Conservation (phyloP, 495 filamentous ascomycete species). For the Neurospora sp. region DNA sequence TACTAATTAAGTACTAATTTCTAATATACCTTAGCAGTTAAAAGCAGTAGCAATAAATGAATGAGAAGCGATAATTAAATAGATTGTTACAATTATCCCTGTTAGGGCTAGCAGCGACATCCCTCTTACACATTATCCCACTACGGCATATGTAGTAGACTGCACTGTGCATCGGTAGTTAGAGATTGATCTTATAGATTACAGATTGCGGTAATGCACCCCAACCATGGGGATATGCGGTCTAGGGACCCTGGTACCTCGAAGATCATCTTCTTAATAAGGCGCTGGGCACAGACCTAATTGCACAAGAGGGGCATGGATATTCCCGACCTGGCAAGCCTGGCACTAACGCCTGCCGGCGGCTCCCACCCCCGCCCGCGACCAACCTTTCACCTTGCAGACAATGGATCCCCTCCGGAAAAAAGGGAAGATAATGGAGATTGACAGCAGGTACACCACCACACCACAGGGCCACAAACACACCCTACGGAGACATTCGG, state of each 20-base stretch:
- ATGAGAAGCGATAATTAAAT: too few species aligned
- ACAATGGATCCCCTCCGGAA: background rate
- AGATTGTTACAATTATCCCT: too few species aligned
- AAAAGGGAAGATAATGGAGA: background rate
- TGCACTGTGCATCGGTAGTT: background rate
- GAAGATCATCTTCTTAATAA: background rate
- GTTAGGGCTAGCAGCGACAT: too few species aligned
- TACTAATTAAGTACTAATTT: too few species aligned
- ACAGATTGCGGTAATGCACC: background rate
- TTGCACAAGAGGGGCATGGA: background rate
- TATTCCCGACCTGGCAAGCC: background rate
- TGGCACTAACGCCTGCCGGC: background rate
- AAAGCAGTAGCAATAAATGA: too few species aligned
- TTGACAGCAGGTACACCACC: background rate
- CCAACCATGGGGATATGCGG: background rate
- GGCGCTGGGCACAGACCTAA: background rate
- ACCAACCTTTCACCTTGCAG: background rate
- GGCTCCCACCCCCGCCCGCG: background rate
- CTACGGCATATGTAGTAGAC: background rate
- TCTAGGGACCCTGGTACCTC: background rate
- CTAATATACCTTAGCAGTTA: too few species aligned
- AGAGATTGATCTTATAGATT: background rate
- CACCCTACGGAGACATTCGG: background rate
- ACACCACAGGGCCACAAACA: background rate
- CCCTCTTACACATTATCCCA: too few species aligned